Percentiles rank a stretch among this genome's conserved stretches.
phyloP scores from a whole-genome alignment of 805 yeast species.

The Lachancea meyersii region DNA sequence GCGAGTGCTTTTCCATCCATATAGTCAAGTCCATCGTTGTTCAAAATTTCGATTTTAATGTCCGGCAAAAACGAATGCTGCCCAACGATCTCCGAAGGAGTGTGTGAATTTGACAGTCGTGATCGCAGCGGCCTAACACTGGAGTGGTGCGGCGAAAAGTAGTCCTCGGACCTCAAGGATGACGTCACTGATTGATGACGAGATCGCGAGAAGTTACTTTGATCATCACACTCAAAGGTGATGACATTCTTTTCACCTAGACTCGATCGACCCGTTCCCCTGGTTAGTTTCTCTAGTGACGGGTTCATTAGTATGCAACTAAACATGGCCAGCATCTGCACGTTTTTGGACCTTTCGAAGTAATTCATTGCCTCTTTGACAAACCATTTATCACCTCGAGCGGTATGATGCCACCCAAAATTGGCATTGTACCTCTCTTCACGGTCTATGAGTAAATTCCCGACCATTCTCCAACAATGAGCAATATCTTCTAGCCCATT shows the following conservation, averaged over 20 bases:
- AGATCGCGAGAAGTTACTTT: background rate
- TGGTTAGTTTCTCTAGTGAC: background rate
- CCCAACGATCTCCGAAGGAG: background rate
- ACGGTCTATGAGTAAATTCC: constrained; percentile 32
- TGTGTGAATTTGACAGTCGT: background rate
- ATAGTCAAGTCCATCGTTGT: constrained; percentile 25
- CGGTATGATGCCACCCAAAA: constrained; percentile 79
- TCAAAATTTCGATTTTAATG: constrained; percentile 22
- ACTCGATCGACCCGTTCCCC: background rate
- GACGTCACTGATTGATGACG: constrained; percentile 1
- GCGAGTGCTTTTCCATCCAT: constrained; percentile 16
- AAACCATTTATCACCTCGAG: constrained; percentile 65
- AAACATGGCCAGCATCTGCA: constrained; percentile 88
- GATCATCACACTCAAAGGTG: constrained; percentile 4
- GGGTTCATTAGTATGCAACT: constrained; percentile 50
- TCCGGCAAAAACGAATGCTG: constrained; percentile 16
- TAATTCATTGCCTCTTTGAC: constrained; percentile 54
- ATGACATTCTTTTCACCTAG: constrained; percentile 2
- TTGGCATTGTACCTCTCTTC: constrained; percentile 25
- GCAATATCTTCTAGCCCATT: constrained; percentile 58
- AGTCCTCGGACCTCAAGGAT: constrained; percentile 27
- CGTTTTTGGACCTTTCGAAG: constrained; percentile 57
- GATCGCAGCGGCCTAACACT: background rate
- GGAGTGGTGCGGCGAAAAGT: constrained; percentile 14
- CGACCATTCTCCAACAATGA: constrained; percentile 66